Evolutionary conservation across 306 rosid species (phyloP).

Genomic region (Corylus heterophylla): DNA sequence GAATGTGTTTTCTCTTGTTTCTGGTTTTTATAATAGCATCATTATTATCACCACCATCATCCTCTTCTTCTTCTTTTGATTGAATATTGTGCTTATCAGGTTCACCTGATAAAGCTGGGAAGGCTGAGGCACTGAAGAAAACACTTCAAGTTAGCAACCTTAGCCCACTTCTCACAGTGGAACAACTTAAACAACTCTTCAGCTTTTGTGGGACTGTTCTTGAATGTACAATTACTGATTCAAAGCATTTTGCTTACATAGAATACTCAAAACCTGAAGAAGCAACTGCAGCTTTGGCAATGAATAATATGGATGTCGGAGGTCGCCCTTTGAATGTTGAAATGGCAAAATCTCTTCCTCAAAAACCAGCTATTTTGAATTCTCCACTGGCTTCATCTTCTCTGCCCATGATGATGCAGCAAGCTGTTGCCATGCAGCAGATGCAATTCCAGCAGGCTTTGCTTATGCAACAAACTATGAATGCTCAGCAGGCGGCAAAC

Average conservation of each 20-base stretch:
- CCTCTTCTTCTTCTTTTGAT: conserved; percentile 18
- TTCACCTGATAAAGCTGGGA: conserved; percentile 72
- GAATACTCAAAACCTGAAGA: conserved; percentile 94
- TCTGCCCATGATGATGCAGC: conserved; percentile 97
- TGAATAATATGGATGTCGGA: conserved; percentile 96
- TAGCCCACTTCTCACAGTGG: conserved; percentile 94
- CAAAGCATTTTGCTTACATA: conserved; percentile 98
- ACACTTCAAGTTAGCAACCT: conserved; percentile 99
- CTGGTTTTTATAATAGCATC: neutral
- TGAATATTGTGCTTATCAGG: conserved; percentile 46
- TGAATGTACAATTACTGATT: conserved; percentile 89
- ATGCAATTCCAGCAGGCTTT: conserved; percentile 99
- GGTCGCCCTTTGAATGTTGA: conserved; percentile 99
- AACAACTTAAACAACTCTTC: conserved; percentile 93
- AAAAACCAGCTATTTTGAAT: conserved; percentile 47
- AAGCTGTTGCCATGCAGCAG: conserved; percentile 99
- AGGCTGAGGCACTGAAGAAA: conserved; percentile 75
- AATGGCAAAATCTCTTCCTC: conserved; percentile 98
- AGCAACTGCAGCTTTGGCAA: conserved; percentile 87
- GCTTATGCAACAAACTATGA: conserved; percentile 92
- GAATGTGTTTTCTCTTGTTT: neutral
- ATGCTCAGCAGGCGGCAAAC: conserved; percentile 94
- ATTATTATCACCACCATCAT: neutral
- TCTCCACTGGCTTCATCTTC: conserved; percentile 78
- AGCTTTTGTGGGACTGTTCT: conserved; percentile 95